A percentile compares a stretch with the other conserved stretches of the same genome.
These are phyloP conservation scores for Mycena leptocephala DNA, from an alignment of 768 basidiomycete genomes.

Conservation along the genomic window DNA sequence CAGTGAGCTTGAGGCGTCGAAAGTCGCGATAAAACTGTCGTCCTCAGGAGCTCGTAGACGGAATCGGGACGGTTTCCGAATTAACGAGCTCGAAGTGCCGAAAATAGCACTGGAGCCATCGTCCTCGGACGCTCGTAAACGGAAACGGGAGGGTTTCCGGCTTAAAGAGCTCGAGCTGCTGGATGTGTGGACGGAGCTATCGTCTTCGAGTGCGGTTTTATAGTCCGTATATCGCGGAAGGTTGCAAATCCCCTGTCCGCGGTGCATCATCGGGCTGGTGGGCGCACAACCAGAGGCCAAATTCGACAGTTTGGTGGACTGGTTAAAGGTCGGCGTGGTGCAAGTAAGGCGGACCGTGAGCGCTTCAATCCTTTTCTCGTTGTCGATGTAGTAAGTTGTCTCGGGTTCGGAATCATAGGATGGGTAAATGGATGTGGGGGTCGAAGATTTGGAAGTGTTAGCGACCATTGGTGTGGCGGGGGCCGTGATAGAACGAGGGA, in stretches of 20 bases:
- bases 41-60: not conserved
- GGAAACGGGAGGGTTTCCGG: not conserved
- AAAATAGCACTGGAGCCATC: not conserved
- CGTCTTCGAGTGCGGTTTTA: not conserved
- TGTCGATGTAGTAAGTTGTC: not conserved
- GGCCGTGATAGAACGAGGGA: constrained; percentile 18
- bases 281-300: not conserved
- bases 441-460: not conserved
- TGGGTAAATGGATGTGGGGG: not conserved
- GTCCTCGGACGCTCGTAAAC: not conserved
- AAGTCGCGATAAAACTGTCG: not conserved
- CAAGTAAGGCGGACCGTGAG: constrained; percentile 4
- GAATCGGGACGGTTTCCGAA: not conserved
- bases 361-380: not conserved
- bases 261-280: constrained; percentile 5
- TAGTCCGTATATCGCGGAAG: constrained; percentile 16
- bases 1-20: not conserved
- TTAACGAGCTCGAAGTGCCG: not conserved
- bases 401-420: not conserved
- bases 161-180: not conserved
- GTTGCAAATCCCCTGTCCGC: constrained; percentile 13
- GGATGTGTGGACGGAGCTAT: not conserved
- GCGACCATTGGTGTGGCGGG: not conserved
- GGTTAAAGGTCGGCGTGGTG: constrained; percentile 27
- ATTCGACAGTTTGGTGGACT: constrained; percentile 27